phyloP scores from a whole-genome alignment of 2,329 filamentous ascomycete genomes.

The Aspergillus sp. region DNA sequence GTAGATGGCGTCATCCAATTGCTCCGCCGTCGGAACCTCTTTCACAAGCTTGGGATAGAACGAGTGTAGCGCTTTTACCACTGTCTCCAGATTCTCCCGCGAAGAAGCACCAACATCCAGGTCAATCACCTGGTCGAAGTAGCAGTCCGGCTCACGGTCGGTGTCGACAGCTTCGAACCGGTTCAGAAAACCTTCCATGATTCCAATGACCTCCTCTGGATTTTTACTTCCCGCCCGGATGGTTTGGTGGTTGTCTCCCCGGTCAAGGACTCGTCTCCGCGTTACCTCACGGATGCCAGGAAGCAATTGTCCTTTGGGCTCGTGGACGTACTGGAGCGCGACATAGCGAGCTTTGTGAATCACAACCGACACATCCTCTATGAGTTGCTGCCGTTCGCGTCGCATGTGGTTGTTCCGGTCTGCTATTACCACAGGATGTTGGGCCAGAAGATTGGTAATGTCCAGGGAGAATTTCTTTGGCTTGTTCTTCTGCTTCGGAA shows the following conservation, averaged over 20 bases:
- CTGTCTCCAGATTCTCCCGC: constrained; percentile 78
- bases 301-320: constrained; percentile 61
- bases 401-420: constrained; percentile 93
- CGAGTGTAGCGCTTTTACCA: constrained; percentile 71
- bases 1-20: constrained; percentile 78
- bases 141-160: constrained; percentile 69
- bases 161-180: constrained; percentile 79
- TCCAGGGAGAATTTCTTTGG: constrained; percentile 75
- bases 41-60: constrained; percentile 72
- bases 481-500: constrained; percentile 72
- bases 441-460: constrained; percentile 65
- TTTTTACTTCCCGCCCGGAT: constrained; percentile 82
- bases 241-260: constrained; percentile 96
- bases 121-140: constrained; percentile 82
- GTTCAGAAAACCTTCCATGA: constrained; percentile 92
- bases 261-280: constrained; percentile 73
- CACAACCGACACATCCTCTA: constrained; percentile 70
- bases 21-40: constrained; percentile 68
- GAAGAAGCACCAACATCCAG: constrained; percentile 78
- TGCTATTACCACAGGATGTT: constrained; percentile 74
- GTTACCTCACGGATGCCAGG: constrained; percentile 74
- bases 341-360: constrained; percentile 71
- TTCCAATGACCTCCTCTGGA: constrained; percentile 72
- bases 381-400: constrained; percentile 84
- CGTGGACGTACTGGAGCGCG: constrained; percentile 85